These are phyloP conservation scores for Aspergillus thermomutatus DNA, from an alignment of 2,329 filamentous ascomycete genomes.

Conservation along the genomic window DNA sequence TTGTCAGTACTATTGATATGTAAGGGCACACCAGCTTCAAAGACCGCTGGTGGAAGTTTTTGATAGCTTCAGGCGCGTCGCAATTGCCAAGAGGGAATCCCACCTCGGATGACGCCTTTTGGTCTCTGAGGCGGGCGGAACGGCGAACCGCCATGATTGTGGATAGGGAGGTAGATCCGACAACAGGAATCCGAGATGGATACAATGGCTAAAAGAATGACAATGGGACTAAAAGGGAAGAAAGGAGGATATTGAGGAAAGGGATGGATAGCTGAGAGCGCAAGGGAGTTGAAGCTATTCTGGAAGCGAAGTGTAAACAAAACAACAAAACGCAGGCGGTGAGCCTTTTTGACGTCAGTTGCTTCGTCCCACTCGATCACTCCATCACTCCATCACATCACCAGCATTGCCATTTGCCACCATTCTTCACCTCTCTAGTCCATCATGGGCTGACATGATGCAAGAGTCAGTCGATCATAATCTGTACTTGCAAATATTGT, in stretches of 20 bases:
- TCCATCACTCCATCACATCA: not conserved
- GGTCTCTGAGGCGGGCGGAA: constrained; percentile 39
- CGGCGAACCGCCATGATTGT: constrained; percentile 37
- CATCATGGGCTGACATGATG: not conserved
- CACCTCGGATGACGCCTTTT: constrained; percentile 32
- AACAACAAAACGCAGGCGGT: not conserved
- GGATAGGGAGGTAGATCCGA: constrained; percentile 1
- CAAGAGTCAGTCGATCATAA: constrained; percentile 2
- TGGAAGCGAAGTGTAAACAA: not conserved
- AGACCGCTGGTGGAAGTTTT: constrained; percentile 1
- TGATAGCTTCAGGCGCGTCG: constrained; percentile 10
- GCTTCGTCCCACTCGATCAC: not conserved
- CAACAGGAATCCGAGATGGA: not conserved
- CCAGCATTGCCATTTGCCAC: not conserved
- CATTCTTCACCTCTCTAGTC: too few relatives aligned
- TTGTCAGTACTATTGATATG: not conserved
- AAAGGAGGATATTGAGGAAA: not conserved
- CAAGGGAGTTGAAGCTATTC: not conserved
- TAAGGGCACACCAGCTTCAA: not conserved
- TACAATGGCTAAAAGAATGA: not conserved
- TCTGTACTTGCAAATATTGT: not conserved
- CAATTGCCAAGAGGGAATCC: constrained; percentile 8
- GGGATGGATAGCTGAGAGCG: not conserved
- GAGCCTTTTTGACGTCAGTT: constrained; percentile 3
- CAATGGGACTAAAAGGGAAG: not conserved